Evolutionary conservation across 2,329 filamentous ascomycete genomes (phyloP), one percentile per base, ranked within the genome.

Genomic region (Penicillium griseofulvum): DNA sequence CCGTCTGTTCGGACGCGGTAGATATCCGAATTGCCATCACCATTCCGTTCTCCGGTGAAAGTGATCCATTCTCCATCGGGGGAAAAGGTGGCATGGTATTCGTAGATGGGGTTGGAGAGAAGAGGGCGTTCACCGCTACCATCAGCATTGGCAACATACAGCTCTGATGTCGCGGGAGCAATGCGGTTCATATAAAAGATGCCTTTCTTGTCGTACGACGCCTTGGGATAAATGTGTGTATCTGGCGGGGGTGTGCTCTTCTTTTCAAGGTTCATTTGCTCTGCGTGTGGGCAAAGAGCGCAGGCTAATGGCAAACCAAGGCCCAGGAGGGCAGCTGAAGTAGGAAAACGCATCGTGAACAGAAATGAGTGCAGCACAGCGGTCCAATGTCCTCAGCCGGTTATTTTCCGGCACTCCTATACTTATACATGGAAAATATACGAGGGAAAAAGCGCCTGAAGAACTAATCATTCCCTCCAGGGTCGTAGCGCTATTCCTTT

Each of bases 11-110:
- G 66, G 19, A 72, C 62, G 5, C 72, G 71, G 55, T 76, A 78
- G 17, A 78, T 61, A 56, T 78, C 75, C 0, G 72, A 70, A 22
- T 78, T 68, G 0, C 74, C 76, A 46, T 76, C 73, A 10, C 67
- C 75, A 29, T 65, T 68, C 4, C 74, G 71, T 60, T 78, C 74
- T 14, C 63, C 68, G 5, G 73, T 78, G 56, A 78, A 77, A 2
- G 67, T 68, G 39, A 77, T 69, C 68, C 70, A 75, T 57, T 76
- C 43, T 5, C 73, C 71, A 43, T 76, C 74, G 0, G 70, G 64
- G 1, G 74, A 76, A 54, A 71, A 78, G 6, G 59, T 61, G 12
- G 68, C 72, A 49, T 77, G 76, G 55, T 75, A 77, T 26, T 78
- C 75, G 55, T 71, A 76, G 8, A 59, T 31, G 6, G 66, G 63